Percentiles rank a stretch among this genome's conserved stretches.
phyloP scores from a whole-genome alignment of 2,329 filamentous ascomycete genomes.

The Aspergillus tanneri region DNA sequence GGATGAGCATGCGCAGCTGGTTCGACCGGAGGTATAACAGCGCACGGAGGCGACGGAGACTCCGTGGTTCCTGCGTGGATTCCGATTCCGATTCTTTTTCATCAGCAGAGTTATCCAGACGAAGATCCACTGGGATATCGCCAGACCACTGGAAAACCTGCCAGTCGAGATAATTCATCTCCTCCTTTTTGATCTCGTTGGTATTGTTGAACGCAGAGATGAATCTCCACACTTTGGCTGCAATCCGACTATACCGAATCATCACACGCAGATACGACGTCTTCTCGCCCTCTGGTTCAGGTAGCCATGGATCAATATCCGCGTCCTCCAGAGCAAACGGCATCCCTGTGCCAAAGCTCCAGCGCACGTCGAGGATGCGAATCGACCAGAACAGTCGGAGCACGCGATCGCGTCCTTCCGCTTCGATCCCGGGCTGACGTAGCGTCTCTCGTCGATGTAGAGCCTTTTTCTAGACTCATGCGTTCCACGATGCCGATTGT shows the following conservation, averaged over 20 bases:
- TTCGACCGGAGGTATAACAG: constrained; percentile 85
- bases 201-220: constrained; percentile 69
- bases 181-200: constrained; percentile 66
- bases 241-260: constrained; percentile 78
- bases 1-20: constrained; percentile 83
- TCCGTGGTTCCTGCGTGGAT: constrained; percentile 53
- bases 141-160: constrained; percentile 84
- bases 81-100: too few species aligned
- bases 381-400: constrained; percentile 81
- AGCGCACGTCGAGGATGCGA: constrained; percentile 81
- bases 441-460: constrained; percentile 77
- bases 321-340: constrained; percentile 80
- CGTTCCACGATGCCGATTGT: constrained; percentile 82
- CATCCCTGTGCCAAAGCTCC: constrained; percentile 84
- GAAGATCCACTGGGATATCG: constrained; percentile 61
- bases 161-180: constrained; percentile 76
- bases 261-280: constrained; percentile 77
- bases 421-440: constrained; percentile 61
- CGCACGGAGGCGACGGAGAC: constrained; percentile 70
- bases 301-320: constrained; percentile 76
- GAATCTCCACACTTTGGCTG: constrained; percentile 80
- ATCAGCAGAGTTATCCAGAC: too few species aligned
- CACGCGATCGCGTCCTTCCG: constrained; percentile 66
- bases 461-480: constrained; percentile 74
- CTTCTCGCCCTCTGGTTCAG: constrained; percentile 64